phyloP scores from a whole-genome alignment of 306 rosid species.

The apple (Malus domestica) region DNA sequence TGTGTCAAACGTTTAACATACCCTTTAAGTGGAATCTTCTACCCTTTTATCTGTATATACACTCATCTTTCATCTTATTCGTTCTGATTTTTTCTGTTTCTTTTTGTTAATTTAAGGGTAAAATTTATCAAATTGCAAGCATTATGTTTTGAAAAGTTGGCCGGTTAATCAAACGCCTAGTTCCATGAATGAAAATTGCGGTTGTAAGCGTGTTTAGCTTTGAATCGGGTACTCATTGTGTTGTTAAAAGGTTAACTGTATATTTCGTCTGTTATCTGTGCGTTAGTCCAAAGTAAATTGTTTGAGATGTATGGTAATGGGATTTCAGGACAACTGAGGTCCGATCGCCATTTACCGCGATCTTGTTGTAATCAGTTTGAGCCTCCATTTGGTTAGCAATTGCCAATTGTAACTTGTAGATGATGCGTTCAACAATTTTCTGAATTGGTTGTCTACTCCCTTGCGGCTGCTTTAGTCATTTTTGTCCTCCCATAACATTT shows the following conservation, averaged over 20 bases:
- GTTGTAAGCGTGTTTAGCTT: not conserved
- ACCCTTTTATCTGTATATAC: constrained; percentile 1
- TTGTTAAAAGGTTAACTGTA: not conserved
- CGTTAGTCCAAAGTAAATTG: not conserved
- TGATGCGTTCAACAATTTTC: not conserved
- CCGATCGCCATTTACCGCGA: not conserved
- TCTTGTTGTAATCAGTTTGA: not conserved
- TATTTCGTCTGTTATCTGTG: not conserved
- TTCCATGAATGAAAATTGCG: not conserved
- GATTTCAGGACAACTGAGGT: not conserved
- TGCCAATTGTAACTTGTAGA: not conserved
- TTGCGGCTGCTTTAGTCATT: not conserved
- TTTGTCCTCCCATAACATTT: too few species aligned
- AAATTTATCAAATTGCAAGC: not conserved
- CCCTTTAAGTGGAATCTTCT: constrained; percentile 29
- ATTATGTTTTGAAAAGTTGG: not conserved
- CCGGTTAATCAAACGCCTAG: not conserved
- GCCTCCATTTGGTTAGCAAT: not conserved
- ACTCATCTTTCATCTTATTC: not conserved
- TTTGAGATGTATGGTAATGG: not conserved
- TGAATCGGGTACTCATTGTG: not conserved
- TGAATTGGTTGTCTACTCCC: not conserved
- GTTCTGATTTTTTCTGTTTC: not conserved
- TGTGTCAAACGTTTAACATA: constrained; percentile 43
- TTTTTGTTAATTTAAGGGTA: not conserved